Percentiles rank a stretch among this genome's conserved stretches.
Conservation (phyloP, 148 eudicot genomes). For the Amaranthus cruentus region DNA sequence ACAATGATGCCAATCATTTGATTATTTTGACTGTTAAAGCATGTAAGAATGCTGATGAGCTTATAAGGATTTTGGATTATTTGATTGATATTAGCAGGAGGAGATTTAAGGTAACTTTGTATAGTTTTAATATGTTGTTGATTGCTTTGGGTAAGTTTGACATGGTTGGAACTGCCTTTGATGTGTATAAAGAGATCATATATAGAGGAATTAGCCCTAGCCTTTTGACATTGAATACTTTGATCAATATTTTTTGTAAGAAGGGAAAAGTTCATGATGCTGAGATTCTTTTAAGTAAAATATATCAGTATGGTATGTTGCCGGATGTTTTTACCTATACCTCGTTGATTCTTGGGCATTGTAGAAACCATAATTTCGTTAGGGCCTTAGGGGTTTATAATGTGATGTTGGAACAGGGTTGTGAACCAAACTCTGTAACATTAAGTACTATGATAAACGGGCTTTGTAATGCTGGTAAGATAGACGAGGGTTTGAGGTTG, state of each 20-base stretch:
- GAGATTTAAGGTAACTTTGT: conserved; percentile 45
- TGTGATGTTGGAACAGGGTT: conserved; percentile 55
- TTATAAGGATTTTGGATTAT: conserved; percentile 41
- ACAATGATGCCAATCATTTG: conserved; percentile 43
- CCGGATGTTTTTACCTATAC: conserved; percentile 66
- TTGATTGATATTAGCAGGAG: conserved; percentile 37
- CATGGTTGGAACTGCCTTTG: conserved; percentile 46
- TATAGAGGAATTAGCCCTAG: conserved; percentile 47
- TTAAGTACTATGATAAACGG: conserved; percentile 62
- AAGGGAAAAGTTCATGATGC: conserved; percentile 55
- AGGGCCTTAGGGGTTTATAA: conserved; percentile 46
- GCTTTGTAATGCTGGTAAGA: conserved; percentile 49
- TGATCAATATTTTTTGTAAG: conserved; percentile 67
- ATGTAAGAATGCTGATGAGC: conserved; percentile 44
- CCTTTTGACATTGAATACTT: conserved; percentile 60
- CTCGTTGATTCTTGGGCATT: conserved; percentile 70
- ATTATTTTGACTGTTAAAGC: conserved; percentile 54
- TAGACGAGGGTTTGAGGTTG: conserved; percentile 56
- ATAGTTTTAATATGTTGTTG: conserved; percentile 62
- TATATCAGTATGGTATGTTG: conserved; percentile 38
- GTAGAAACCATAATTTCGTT: conserved; percentile 45
- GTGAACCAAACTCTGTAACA: conserved; percentile 52
- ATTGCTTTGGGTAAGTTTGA: conserved; percentile 56
- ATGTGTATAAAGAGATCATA: conserved; percentile 43
- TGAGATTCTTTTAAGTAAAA: conserved; percentile 35